Conservation (phyloP, 805 yeast genomes). For the Candida nitratophila region DNA sequence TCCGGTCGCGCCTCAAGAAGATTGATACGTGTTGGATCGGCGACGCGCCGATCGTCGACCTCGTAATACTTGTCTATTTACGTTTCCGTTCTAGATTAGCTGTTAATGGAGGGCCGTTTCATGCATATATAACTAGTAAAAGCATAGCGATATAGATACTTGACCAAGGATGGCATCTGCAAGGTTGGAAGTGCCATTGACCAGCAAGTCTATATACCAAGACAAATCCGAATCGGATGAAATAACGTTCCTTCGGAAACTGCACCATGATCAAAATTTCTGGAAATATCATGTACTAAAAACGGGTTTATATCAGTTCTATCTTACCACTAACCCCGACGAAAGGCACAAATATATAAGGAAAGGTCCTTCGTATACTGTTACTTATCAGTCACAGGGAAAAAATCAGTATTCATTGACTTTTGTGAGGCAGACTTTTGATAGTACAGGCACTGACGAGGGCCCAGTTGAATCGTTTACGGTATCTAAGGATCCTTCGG, state of each 20-base stretch:
- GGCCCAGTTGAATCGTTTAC: neutral
- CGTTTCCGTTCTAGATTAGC: no score
- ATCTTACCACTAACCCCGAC: conserved; percentile 63
- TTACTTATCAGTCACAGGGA: conserved; percentile 12
- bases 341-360: conserved; percentile 50
- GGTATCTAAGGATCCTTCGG: neutral
- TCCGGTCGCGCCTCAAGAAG: no score
- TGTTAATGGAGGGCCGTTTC: no score
- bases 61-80: no score
- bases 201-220: neutral
- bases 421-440: neutral
- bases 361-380: conserved; percentile 56
- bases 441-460: neutral
- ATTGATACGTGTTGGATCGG: no score
- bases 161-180: no score
- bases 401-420: neutral
- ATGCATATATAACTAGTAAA: no score
- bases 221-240: neutral
- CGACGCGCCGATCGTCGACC: no score
- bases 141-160: no score
- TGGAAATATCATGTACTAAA: conserved; percentile 62
- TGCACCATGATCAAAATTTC: conserved; percentile 21
- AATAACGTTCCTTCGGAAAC: neutral
- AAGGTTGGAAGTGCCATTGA: neutral
- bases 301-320: conserved; percentile 43